Evolutionary conservation across 1,284 basidiomycete species (phyloP), one percentile per base, ranked within the genome.

Genomic region (Microbotryum silenes-acaulis): DNA sequence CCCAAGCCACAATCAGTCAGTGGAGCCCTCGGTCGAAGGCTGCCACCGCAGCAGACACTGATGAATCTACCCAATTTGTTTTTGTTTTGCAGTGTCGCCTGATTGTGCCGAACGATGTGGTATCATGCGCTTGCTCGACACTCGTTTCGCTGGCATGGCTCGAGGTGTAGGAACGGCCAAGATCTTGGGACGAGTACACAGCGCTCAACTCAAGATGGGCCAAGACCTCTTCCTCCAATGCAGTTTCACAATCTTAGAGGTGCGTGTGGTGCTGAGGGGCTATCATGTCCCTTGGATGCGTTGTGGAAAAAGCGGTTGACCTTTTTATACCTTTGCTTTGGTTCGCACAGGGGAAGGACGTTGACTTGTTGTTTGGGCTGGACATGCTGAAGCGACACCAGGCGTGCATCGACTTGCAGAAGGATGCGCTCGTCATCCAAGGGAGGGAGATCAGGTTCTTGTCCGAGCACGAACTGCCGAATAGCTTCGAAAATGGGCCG

Each of bases 331-430:
- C 45, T 42, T 3, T 57, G 47, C 31, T 31, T 31, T 46, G 49
- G 12, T 57, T 21, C 47, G 14, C 29, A 21, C 67, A 89, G 86
- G 92, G 92, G 27, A 83, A 85, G 42, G 85, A 88, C 59, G 91
- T 97, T 48, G 94, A 98, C 71, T 83, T 98, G 23, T 80, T 98
- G 2, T 88, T 98, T 57, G 96, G 94, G 6, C 81, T 98, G 21
- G 94, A 98, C 79, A 98, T 98, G 96, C 83, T 98, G 59, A 97
- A 94, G 77, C 87, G 92, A 2, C 91, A 97, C 74, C 92, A 97
- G 75, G 93, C 92, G 10, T 88, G 85, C 71, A 97, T 98, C 73
- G 96, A 98, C 75, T 82, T 98, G 29, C 81, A 85, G 63, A 89
- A 90, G 75, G 85, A 87, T 71, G 87, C 88, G 14, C 82, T 98